A percentile compares a stretch with the other conserved stretches of the same genome.
phyloP scores from a whole-genome alignment of 148 eudicot species.

The Camellia granthamiana region DNA sequence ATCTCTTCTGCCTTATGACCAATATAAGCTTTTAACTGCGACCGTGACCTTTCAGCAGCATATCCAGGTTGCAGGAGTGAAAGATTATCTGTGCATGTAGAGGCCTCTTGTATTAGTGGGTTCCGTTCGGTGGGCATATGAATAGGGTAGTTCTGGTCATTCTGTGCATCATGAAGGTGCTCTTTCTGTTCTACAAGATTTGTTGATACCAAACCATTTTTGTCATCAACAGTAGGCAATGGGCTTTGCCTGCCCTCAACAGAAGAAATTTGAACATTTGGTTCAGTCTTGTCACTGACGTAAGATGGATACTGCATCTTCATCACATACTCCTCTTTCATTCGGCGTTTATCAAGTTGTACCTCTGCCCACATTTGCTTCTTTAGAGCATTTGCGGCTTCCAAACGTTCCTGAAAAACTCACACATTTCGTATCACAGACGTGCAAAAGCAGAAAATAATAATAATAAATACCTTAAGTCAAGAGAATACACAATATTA shows the following conservation, averaged over 20 bases:
- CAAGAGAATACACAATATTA: constrained; percentile 11
- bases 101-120: constrained; percentile 33
- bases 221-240: constrained; percentile 33
- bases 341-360: constrained; percentile 74
- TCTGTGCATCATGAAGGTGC: constrained; percentile 29
- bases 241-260: constrained; percentile 49
- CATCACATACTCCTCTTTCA: constrained; percentile 64
- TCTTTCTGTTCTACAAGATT: constrained; percentile 28
- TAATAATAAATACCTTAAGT: neutral
- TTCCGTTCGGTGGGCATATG: constrained; percentile 38
- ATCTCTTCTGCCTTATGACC: constrained; percentile 81
- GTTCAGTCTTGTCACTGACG: constrained; percentile 43
- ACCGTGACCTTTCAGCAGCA: constrained; percentile 68
- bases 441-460: neutral
- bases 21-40: constrained; percentile 71
- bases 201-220: constrained; percentile 28
- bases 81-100: constrained; percentile 47
- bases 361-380: constrained; percentile 99
- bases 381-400: constrained; percentile 79
- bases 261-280: constrained; percentile 20
- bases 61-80: constrained; percentile 51
- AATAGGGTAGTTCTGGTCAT: constrained; percentile 26
- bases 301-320: constrained; percentile 48
- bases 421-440: constrained; percentile 17
- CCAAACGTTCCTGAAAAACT: constrained; percentile 76